These are phyloP conservation scores for Eucalyptus coolabah DNA, from an alignment of 345 rosid genomes.

Conservation along the genomic window DNA sequence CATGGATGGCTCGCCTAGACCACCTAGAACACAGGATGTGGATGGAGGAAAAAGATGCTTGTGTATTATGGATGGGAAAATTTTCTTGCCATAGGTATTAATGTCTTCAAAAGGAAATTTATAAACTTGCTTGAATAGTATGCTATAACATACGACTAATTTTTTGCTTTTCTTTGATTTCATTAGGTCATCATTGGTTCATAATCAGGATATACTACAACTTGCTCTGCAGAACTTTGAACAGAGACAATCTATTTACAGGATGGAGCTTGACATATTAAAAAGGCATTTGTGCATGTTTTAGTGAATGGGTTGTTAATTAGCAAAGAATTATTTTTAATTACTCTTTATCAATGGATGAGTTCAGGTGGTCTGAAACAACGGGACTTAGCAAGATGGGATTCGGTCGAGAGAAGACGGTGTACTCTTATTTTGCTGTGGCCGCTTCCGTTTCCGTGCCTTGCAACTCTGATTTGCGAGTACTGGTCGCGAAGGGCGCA, in stretches of 20 bases:
- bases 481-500: slow-evolving; percentile 27
- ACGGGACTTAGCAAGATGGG: slow-evolving; percentile 43
- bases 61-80: slow-evolving; percentile 33
- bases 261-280: slow-evolving; percentile 26
- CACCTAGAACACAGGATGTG: slow-evolving; percentile 51
- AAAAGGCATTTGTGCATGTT: slow-evolving; percentile 10
- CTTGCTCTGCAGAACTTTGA: slow-evolving; percentile 28
- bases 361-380: slow-evolving; percentile 33
- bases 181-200: slow-evolving; percentile 22
- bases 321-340: neutral
- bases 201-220: slow-evolving; percentile 10
- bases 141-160: neutral
- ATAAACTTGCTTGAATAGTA: neutral
- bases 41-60: slow-evolving; percentile 37
- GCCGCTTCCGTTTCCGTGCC: slow-evolving; percentile 21
- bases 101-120: neutral
- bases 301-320: neutral
- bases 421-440: slow-evolving; percentile 45
- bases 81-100: slow-evolving; percentile 35
- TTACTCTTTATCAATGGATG: neutral
- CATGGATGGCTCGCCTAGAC: slow-evolving; percentile 48
- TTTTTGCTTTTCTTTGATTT: neutral
- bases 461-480: slow-evolving; percentile 10
- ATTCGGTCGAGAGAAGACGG: slow-evolving; percentile 53
- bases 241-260: slow-evolving; percentile 29